Conservation (phyloP, 164 flowering plant species). For the Aristolochia fimbriata region DNA sequence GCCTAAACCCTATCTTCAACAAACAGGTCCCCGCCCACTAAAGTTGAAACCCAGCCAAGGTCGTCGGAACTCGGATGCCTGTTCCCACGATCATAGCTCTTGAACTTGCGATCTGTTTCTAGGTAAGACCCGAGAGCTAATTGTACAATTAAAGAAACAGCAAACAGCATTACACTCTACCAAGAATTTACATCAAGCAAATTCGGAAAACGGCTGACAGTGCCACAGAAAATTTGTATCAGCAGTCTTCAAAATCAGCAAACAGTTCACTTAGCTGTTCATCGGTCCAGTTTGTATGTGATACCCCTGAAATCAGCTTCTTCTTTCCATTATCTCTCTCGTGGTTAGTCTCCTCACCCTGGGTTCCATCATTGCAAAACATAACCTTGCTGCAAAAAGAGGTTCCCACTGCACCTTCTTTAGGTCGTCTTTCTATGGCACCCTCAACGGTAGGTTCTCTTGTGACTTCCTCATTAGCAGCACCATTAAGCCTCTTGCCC, state of each 20-base stretch:
- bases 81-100: too few relatives aligned
- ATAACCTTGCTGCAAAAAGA: neutral
- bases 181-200: neutral
- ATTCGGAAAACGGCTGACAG: neutral
- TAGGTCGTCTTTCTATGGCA: slow-evolving; percentile 5
- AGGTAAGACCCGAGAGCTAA: too few relatives aligned
- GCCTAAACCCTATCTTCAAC: too few relatives aligned
- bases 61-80: too few relatives aligned
- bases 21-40: too few relatives aligned
- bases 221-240: neutral
- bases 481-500: slow-evolving; percentile 13
- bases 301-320: slow-evolving; percentile 9
- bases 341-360: slow-evolving; percentile 3
- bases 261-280: slow-evolving; percentile 64
- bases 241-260: slow-evolving; percentile 20
- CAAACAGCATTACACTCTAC: neutral
- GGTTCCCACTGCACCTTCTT: slow-evolving; percentile 6
- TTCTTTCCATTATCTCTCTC: slow-evolving; percentile 5
- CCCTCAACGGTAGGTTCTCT: neutral
- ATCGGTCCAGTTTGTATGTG: slow-evolving; percentile 64
- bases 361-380: neutral
- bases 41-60: too few relatives aligned
- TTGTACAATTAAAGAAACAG: too few relatives aligned
- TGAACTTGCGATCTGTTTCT: too few relatives aligned
- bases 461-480: slow-evolving; percentile 3